Base-by-base conservation (phyloP, 305 asterid genomes). In the Stenogyne calaminthoides region DNA sequence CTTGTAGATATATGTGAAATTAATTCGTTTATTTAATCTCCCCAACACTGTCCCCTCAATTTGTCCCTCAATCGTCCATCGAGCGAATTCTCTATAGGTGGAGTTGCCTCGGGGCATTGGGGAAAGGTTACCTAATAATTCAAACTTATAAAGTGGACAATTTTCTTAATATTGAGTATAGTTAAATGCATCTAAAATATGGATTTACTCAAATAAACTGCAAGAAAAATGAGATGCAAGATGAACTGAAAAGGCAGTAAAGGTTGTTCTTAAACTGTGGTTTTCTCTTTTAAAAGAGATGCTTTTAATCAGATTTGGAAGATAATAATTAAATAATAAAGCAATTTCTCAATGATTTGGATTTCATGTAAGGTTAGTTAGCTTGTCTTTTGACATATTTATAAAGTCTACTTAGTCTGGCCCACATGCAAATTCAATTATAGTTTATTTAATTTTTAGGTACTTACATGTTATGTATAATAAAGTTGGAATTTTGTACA, bases 381-480 rank as follows among this genome's bases (percentile, higher is more conserved):
- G 10, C 0, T 12, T 11, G n/a, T 11, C 64, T 27, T 25, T 27
- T 63, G 68, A 16, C 47, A 16, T 19, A 9, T 0, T 3, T 3
- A 19, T 9, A 19, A 80, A 78, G 27, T 82, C 86, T 75, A 71
- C 85, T 82, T 75, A 22, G 19, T 25, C 39, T 46, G 76, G 14
- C 42, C 54, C 55, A 54, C 62, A 25, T 27, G 60, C 74, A 58
- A 58, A 12, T 29, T 49, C 55, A 5, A 4, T 49, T 9, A n/a
- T 49, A 2, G 16, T 11, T 46, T n/a, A n/a, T n/a, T n/a, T n/a
- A n/a, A 54, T 54, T 19, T 9, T 54, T 54, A 49, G 19, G 14
- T 20, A 54, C n/a, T 19, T 51, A 20, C 60, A 52, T 14, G 10
- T 49, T 15, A 46, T n/a, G 2, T n/a, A n/a, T 44, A 47, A 47